Percentiles rank a stretch among this genome's conserved stretches.
These are phyloP conservation scores for Aspergillus biplanus DNA, from an alignment of 495 filamentous ascomycete species.

Conservation along the genomic window DNA sequence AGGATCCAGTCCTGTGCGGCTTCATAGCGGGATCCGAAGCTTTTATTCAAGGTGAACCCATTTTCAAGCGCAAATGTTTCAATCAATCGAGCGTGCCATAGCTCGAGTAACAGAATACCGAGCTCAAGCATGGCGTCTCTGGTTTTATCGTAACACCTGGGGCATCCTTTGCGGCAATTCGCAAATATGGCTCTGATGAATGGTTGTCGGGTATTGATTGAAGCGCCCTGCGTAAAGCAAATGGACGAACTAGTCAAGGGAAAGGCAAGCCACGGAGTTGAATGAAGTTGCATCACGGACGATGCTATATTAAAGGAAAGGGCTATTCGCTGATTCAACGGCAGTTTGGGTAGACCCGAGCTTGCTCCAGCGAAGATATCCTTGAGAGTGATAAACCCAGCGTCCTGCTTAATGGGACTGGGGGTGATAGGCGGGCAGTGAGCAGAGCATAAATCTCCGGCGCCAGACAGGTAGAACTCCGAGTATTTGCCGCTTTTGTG, in stretches of 20 bases:
- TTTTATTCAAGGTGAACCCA: neutral
- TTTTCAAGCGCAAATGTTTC: neutral
- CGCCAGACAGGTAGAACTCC: neutral
- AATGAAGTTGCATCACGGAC: conserved; percentile 11
- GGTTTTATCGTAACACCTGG: neutral
- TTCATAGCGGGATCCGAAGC: conserved; percentile 6
- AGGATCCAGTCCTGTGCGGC: conserved; percentile 2
- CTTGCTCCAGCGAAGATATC: neutral
- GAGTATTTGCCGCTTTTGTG: neutral
- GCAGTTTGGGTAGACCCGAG: neutral
- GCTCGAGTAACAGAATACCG: conserved; percentile 11
- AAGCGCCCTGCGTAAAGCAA: neutral
- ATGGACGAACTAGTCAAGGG: conserved; percentile 15
- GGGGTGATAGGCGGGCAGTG: neutral
- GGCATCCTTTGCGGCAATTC: neutral
- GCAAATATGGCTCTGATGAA: conserved; percentile 7
- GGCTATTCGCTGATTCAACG: conserved; percentile 8
- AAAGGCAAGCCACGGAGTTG: conserved; percentile 4
- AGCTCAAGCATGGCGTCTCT: conserved; percentile 16
- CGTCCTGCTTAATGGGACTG: neutral
- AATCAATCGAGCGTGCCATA: conserved; percentile 14
- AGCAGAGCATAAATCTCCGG: neutral
- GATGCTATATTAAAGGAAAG: conserved; percentile 13
- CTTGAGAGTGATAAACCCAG: conserved; percentile 1
- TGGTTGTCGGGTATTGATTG: neutral